Conservation (phyloP, 73 alveolate genomes). For the Paramecium biaurelia region DNA sequence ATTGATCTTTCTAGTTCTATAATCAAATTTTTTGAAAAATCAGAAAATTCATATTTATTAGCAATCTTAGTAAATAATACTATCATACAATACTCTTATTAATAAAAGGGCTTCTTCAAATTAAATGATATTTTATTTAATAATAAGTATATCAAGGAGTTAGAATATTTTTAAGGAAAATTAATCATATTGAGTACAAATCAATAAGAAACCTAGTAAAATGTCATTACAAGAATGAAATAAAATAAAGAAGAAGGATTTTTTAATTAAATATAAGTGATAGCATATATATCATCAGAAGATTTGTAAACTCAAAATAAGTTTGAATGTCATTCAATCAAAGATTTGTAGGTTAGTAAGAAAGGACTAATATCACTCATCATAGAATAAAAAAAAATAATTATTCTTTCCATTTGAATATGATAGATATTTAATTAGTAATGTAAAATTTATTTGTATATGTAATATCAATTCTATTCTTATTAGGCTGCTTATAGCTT, state of each 20-base stretch:
- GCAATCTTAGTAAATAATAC: background rate
- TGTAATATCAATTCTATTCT: background rate
- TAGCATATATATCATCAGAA: background rate
- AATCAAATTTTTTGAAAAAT: background rate
- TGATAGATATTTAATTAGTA: background rate
- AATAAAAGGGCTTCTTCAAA: background rate
- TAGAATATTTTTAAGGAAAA: background rate
- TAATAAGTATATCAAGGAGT: background rate
- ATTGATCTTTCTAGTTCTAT: background rate
- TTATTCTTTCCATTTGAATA: slow-evolving; percentile 26
- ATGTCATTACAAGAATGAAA: background rate
- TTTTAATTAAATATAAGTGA: background rate
- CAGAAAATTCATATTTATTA: background rate
- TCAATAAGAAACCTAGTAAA: background rate
- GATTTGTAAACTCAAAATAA: background rate
- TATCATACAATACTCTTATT: background rate
- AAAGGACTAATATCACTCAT: background rate
- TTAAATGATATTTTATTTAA: background rate
- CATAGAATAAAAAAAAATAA: background rate
- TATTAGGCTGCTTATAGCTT: slow-evolving; percentile 8
- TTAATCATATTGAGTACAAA: background rate
- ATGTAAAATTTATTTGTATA: background rate
- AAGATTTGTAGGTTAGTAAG: background rate
- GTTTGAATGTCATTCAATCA: background rate
- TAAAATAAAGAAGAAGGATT: background rate